These are phyloP conservation scores for Cladosporium oxysporum DNA, from an alignment of 2,329 filamentous ascomycete genomes.

Conservation along the genomic window DNA sequence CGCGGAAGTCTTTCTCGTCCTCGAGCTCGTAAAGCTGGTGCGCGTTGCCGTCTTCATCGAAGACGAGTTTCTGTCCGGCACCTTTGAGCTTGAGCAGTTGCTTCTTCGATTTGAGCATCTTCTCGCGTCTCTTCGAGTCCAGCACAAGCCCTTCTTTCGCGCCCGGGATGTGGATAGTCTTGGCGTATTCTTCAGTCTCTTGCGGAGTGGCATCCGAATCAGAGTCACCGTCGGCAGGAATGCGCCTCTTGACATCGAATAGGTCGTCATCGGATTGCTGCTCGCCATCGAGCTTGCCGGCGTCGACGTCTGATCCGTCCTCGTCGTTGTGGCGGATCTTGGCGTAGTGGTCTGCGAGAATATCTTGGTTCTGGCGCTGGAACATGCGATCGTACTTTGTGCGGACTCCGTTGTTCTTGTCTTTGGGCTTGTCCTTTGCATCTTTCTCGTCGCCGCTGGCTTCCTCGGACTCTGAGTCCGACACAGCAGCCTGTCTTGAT, in stretches of 20 bases:
- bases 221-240: conserved; percentile 55
- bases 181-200: conserved; percentile 47
- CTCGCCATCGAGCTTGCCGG: conserved; percentile 39
- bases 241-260: conserved; percentile 73
- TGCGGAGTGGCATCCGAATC: conserved; percentile 26
- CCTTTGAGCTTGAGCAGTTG: conserved; percentile 90
- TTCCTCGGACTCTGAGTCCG: conserved; percentile 61
- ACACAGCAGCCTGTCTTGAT: conserved; percentile 62
- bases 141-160: conserved; percentile 72
- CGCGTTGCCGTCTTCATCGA: conserved; percentile 86
- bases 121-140: conserved; percentile 93
- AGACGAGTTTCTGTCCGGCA: conserved; percentile 80
- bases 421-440: conserved; percentile 47
- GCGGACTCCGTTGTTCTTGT: conserved; percentile 67
- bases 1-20: conserved; percentile 76
- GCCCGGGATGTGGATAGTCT: conserved; percentile 64
- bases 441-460: conserved; percentile 58
- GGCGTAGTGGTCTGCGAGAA: conserved; percentile 89
- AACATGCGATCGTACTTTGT: conserved; percentile 99
- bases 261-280: conserved; percentile 62
- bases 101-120: conserved; percentile 92
- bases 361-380: conserved; percentile 92
- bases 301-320: conserved; percentile 57
- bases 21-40: conserved; percentile 88
- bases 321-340: conserved; percentile 73